A percentile compares a stretch with the other conserved stretches of the same genome.
Conservation (phyloP, 192 early-diverging fungal genomes). For the Gamsiella multidivaricata region DNA sequence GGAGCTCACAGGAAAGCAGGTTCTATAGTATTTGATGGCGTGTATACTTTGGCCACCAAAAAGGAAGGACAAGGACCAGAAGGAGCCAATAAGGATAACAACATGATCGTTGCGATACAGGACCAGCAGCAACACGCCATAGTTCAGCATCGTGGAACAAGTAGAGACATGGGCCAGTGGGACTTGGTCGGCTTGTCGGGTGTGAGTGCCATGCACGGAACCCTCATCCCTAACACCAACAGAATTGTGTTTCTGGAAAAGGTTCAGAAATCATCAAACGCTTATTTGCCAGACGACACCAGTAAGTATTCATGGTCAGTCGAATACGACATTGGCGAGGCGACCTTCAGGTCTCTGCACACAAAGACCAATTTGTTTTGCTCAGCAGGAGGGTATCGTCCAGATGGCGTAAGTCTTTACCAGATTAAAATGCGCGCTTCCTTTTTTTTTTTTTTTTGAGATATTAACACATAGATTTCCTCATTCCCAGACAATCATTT, state of each 20-base stretch:
- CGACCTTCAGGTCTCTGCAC: slow-evolving; percentile 50
- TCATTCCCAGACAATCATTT: slow-evolving; percentile 46
- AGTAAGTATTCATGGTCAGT: slow-evolving; percentile 51
- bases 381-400: slow-evolving; percentile 61
- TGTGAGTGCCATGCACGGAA: slow-evolving; percentile 50
- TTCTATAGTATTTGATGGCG: slow-evolving; percentile 2
- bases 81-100: not conserved
- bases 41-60: slow-evolving; percentile 24
- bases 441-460: slow-evolving; percentile 2
- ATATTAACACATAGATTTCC: not conserved
- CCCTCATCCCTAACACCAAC: slow-evolving; percentile 47
- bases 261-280: slow-evolving; percentile 30
- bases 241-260: slow-evolving; percentile 51
- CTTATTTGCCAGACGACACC: slow-evolving; percentile 6
- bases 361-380: slow-evolving; percentile 62
- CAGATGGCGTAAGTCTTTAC: slow-evolving; percentile 54
- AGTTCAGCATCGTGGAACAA: slow-evolving; percentile 13
- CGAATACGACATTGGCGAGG: slow-evolving; percentile 56
- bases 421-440: not conserved
- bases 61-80: not conserved
- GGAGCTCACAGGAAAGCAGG: not conserved
- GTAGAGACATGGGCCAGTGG: slow-evolving; percentile 42
- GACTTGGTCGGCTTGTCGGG: slow-evolving; percentile 47
- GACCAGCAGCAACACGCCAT: not conserved
- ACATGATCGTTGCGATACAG: not conserved